Conservation (phyloP, 805 yeast genomes). For the Cyberlindnera amylophila region DNA sequence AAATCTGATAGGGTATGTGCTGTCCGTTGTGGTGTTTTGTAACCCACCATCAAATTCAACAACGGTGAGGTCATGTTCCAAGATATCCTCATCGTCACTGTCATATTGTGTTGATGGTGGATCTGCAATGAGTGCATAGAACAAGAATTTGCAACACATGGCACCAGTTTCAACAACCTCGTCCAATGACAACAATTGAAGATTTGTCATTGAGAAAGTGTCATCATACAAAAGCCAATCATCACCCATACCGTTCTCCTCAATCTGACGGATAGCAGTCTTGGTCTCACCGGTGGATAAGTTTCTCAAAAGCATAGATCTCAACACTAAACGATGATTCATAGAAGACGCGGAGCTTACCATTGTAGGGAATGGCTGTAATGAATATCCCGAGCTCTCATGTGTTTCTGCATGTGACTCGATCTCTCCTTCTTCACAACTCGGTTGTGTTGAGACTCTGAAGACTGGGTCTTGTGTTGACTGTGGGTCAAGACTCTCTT, state of each 20-base stretch:
- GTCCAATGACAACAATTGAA: slow-evolving; percentile 32
- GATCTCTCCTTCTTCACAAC: slow-evolving; percentile 6
- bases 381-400: slow-evolving; percentile 7
- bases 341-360: slow-evolving; percentile 10
- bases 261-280: slow-evolving; percentile 27
- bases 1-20: slow-evolving; percentile 16
- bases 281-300: slow-evolving; percentile 17
- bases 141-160: slow-evolving; percentile 30
- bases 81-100: slow-evolving; percentile 12
- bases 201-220: slow-evolving; percentile 33
- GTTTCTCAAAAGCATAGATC: slow-evolving; percentile 22
- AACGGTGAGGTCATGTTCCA: slow-evolving; percentile 26
- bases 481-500: background rate
- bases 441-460: slow-evolving; percentile 6
- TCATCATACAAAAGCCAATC: slow-evolving; percentile 41
- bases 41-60: slow-evolving; percentile 24
- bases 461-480: slow-evolving; percentile 5
- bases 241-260: slow-evolving; percentile 27
- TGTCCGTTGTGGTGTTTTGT: background rate
- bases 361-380: slow-evolving; percentile 17
- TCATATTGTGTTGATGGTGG: background rate
- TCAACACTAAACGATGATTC: slow-evolving; percentile 17
- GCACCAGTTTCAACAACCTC: slow-evolving; percentile 31
- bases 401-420: slow-evolving; percentile 5
- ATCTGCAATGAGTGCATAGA: slow-evolving; percentile 25